Percentiles rank a stretch among this genome's conserved stretches.
These are phyloP conservation scores for Cymbopogon citratus DNA, from an alignment of 176 grass and related monocot species.

Conservation along the genomic window DNA sequence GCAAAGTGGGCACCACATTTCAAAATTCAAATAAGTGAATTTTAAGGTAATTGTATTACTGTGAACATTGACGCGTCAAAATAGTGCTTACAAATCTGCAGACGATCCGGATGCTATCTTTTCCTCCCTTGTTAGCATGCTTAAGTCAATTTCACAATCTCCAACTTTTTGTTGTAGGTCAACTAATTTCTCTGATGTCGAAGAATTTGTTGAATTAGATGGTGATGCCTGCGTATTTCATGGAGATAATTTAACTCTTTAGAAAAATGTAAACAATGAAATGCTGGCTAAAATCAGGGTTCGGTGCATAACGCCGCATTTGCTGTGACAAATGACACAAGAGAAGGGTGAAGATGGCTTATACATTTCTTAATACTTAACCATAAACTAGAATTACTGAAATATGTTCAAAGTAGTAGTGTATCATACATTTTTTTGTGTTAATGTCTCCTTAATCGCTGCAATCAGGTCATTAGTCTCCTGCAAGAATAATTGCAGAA, in stretches of 20 bases:
- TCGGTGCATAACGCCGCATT: neutral
- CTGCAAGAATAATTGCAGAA: constrained; percentile 44
- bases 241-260: neutral
- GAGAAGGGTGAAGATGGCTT: neutral
- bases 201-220: constrained; percentile 50
- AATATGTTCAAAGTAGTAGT: neutral
- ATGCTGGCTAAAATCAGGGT: neutral
- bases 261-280: neutral
- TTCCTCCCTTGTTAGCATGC: constrained; percentile 43
- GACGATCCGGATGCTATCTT: constrained; percentile 61
- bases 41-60: neutral
- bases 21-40: neutral
- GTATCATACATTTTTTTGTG: constrained; percentile 45
- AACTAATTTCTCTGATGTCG: constrained; percentile 39
- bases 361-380: neutral
- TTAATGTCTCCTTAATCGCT: constrained; percentile 41
- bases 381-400: neutral
- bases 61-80: neutral
- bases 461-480: constrained; percentile 54
- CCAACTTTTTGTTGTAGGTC: constrained; percentile 35
- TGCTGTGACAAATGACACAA: neutral
- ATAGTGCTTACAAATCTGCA: constrained; percentile 67
- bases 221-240: constrained; percentile 40
- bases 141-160: constrained; percentile 61
- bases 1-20: neutral